A percentile compares a stretch with the other conserved stretches of the same genome.
These are phyloP conservation scores for Protomyces gravidus DNA, from an alignment of 1,139 yeast species.

Conservation along the genomic window DNA sequence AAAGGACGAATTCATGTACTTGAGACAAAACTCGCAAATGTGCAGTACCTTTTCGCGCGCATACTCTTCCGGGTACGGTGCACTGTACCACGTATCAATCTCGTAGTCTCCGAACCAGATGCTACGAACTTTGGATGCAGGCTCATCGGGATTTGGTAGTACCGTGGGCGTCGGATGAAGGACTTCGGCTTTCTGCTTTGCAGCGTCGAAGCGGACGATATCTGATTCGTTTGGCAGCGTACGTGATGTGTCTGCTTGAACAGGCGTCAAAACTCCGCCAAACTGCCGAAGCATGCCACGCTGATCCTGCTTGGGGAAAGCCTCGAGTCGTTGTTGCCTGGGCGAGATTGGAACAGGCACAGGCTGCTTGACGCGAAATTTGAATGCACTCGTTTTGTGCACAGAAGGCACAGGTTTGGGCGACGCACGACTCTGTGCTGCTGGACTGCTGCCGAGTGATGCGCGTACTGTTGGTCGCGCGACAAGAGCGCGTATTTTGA, in stretches of 20 bases:
- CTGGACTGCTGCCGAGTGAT: background rate
- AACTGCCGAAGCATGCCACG: slow-evolving; percentile 50
- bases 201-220: slow-evolving; percentile 48
- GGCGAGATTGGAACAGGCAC: slow-evolving; percentile 5
- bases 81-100: slow-evolving; percentile 85
- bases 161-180: slow-evolving; percentile 4
- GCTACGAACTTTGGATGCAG: slow-evolving; percentile 38
- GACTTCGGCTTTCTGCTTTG: slow-evolving; percentile 34
- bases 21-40: slow-evolving; percentile 80
- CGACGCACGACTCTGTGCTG: background rate
- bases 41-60: slow-evolving; percentile 59
- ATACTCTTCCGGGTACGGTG: slow-evolving; percentile 90
- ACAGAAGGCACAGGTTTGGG: background rate
- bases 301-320: background rate
- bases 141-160: slow-evolving; percentile 30
- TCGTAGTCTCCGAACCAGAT: slow-evolving; percentile 68
- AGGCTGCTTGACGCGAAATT: slow-evolving; percentile 15
- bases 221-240: slow-evolving; percentile 59
- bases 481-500: background rate
- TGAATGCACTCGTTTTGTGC: background rate
- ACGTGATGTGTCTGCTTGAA: slow-evolving; percentile 57
- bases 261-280: slow-evolving; percentile 57
- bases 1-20: slow-evolving; percentile 69
- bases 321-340: slow-evolving; percentile 9
- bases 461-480: background rate